These are phyloP conservation scores for Grosmannia huntii DNA, from an alignment of 2,329 filamentous ascomycete species.

Conservation along the genomic window DNA sequence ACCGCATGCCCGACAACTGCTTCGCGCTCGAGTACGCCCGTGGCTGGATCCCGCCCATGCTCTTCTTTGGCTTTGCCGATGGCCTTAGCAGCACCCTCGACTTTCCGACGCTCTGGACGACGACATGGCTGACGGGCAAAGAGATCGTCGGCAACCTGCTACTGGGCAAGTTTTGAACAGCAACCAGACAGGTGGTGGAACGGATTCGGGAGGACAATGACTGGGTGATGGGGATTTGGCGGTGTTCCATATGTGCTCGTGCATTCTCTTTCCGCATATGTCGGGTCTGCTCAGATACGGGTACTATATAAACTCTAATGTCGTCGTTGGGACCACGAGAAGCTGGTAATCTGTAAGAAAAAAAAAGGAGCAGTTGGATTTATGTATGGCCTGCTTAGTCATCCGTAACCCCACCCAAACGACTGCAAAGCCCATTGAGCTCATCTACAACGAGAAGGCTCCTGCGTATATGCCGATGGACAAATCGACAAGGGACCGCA, in stretches of 20 bases:
- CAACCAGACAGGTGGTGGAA: no score
- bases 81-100: slow-evolving; percentile 70
- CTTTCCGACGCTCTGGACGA: slow-evolving; percentile 72
- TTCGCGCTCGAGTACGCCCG: slow-evolving; percentile 75
- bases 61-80: slow-evolving; percentile 81
- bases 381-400: no score
- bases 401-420: no score
- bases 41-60: slow-evolving; percentile 88
- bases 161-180: slow-evolving; percentile 52
- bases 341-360: no score
- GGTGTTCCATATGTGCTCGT: neutral
- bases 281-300: neutral
- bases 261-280: neutral
- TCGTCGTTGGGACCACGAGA: no score
- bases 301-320: neutral
- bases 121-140: slow-evolving; percentile 57
- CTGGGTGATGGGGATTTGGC: no score
- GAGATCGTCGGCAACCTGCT: slow-evolving; percentile 67
- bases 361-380: no score
- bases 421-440: no score
- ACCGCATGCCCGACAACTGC: slow-evolving; percentile 63
- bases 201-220: no score
- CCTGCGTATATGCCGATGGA: no score
- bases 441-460: no score
- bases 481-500: neutral